A percentile compares a stretch with the other conserved stretches of the same genome.
These are phyloP conservation scores for Cadophora sp. DNA, from an alignment of 2,329 filamentous ascomycete genomes.

Conservation along the genomic window DNA sequence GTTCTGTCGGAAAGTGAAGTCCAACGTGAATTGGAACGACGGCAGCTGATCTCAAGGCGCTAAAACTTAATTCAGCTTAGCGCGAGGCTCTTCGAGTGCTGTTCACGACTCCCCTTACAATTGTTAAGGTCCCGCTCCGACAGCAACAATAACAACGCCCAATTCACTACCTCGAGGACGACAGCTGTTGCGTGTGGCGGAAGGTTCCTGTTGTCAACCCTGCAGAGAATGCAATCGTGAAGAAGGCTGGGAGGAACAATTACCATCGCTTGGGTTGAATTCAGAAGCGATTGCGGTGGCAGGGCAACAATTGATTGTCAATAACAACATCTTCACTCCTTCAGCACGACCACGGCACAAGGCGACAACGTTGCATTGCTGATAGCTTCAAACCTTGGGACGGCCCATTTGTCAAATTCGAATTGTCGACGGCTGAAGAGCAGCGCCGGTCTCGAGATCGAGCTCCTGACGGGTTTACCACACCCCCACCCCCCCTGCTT, in stretches of 20 bases:
- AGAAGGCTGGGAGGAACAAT: constrained; percentile 24
- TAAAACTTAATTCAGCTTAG: constrained; percentile 25
- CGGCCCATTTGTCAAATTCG: not conserved
- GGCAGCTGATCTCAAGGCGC: constrained; percentile 1
- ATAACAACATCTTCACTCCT: constrained; percentile 24
- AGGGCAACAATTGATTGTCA: constrained; percentile 36
- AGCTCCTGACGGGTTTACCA: constrained; percentile 5
- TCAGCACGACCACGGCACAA: constrained; percentile 17
- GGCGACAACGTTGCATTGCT: constrained; percentile 15
- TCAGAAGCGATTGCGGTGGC: constrained; percentile 36
- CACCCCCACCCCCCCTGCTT: constrained; percentile 6
- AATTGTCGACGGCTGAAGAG: not conserved
- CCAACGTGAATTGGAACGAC: not conserved
- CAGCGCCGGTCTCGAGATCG: not conserved
- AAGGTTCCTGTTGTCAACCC: constrained; percentile 25
- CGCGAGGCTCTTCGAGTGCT: not conserved
- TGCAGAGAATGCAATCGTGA: constrained; percentile 30
- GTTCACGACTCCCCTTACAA: constrained; percentile 21
- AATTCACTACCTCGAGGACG: constrained; percentile 14
- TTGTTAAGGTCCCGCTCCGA: constrained; percentile 14
- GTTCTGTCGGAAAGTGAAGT: constrained; percentile 20
- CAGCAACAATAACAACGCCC: constrained; percentile 24
- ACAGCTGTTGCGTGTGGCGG: constrained; percentile 24
- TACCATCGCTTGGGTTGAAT: constrained; percentile 11
- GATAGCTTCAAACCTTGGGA: not conserved